Base-by-base conservation (phyloP, 2,329 filamentous ascomycete species). In the Knufia petricola region DNA sequence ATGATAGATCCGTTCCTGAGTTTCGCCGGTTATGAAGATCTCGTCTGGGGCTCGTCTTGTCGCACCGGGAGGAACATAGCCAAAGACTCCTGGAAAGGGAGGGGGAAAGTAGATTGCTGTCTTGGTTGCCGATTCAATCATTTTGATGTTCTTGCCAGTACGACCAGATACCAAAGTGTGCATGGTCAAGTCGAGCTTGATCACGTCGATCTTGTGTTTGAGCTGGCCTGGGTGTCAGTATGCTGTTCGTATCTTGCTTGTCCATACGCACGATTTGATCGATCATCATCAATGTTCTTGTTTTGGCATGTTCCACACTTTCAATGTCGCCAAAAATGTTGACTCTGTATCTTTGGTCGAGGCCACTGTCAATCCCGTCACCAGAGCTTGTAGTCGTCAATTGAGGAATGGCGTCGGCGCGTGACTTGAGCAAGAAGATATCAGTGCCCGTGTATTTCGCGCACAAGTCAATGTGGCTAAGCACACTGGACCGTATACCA, bases 51-150 rank as follows among this genome's bases (percentile, higher is more conserved):
- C 86, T 57, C 92, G 82, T 50, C 86, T 81, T 49, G 80, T 80
- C 17, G 88, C 88, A 56, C 85, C 87, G 6, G 81, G 80, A 1
- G 90, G 89, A 46, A 82, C 86, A 65, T 95, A 98, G 51, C 87
- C 85, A 63, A 92, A 95, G 55, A 95, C 82, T 51, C 84, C 82
- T 12, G 90, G 89, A 64, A 96, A 96, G 1, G 90, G 85, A 6
- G 89, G 88, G 23, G 92, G 92, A 63, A 98, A 96, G 70, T 98
- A 98, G 60, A 98, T 96, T 55, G 92, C 90, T 7, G 92, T 96
- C 60, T 89, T 87, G 12, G 92, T 96, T 23, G 85, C 81, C 12
- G 92, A 94, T 68, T 98, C 92, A 61, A 98, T 95, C 60, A 92
- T 73, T 72, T 96, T 96, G 71, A 98, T 95, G 65, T 95, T 95